Evolutionary conservation across 768 basidiomycete species (phyloP).

Genomic region (Hericium rajendrae): DNA sequence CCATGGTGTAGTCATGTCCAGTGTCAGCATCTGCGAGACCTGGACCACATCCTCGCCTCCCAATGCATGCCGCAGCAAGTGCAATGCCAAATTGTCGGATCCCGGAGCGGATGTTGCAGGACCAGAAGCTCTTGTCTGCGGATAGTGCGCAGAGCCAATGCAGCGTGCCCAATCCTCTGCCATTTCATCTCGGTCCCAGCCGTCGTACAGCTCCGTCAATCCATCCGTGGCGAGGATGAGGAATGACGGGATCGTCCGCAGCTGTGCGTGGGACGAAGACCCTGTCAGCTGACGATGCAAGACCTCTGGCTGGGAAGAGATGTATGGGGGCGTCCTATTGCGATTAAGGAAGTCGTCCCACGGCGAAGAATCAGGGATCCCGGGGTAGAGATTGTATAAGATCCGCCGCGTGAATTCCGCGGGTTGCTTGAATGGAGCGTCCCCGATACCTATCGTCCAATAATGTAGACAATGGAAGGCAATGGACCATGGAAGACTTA

Average conservation of each 20-base stretch:
- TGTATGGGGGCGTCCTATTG: constrained; percentile 38
- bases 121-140: constrained; percentile 4
- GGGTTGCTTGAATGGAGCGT: constrained; percentile 29
- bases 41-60: constrained; percentile 32
- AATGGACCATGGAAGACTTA: constrained; percentile 24
- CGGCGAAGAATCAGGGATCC: constrained; percentile 22
- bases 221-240: constrained; percentile 39
- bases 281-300: constrained; percentile 24
- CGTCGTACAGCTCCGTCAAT: constrained; percentile 32
- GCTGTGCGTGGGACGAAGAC: constrained; percentile 1
- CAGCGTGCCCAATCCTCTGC: constrained; percentile 29
- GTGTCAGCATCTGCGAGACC: constrained; percentile 34
- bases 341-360: constrained; percentile 22
- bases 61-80: constrained; percentile 31
- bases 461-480: background rate
- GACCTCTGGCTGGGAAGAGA: constrained; percentile 32
- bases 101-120: background rate
- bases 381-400: constrained; percentile 26
- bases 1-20: constrained; percentile 41
- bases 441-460: constrained; percentile 22
- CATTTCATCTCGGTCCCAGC: constrained; percentile 20
- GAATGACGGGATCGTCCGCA: constrained; percentile 1
- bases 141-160: constrained; percentile 16
- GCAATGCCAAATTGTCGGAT: constrained; percentile 28
- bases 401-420: constrained; percentile 22